A percentile compares a stretch with the other conserved stretches of the same genome.
Conservation (phyloP, 225 moss, liverwort and hornwort species). For the Pseudoscleropodium purum region DNA sequence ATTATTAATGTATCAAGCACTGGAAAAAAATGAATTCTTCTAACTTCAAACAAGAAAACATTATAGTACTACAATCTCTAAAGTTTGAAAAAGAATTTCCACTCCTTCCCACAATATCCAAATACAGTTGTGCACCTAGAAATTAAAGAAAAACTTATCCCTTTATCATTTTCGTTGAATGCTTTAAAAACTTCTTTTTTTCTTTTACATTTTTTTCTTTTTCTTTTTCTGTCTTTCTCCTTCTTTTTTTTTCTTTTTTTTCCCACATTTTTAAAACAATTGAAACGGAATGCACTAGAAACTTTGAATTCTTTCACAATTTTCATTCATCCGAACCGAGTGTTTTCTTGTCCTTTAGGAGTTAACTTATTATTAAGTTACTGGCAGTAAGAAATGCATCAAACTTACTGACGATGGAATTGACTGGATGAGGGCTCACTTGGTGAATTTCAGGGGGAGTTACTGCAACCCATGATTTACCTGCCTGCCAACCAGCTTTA, state of each 20-base stretch:
- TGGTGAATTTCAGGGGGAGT: not conserved
- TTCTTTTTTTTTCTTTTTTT: too few species aligned
- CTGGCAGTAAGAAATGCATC: not conserved
- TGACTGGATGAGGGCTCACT: not conserved
- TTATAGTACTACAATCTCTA: not conserved
- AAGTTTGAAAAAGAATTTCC: too few species aligned
- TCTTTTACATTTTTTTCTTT: too few species aligned
- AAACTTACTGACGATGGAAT: not conserved
- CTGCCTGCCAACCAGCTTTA: not conserved
- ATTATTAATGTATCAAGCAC: rapidly evolving
- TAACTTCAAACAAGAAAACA: not conserved
- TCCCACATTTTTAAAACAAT: too few species aligned
- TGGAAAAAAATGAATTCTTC: not conserved
- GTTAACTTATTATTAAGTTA: not conserved
- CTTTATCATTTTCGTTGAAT: not conserved
- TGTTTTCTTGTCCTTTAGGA: not conserved
- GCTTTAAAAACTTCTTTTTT: not conserved
- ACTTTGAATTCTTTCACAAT: too few species aligned
- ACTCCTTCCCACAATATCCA: rapidly evolving
- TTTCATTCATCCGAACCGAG: too few species aligned
- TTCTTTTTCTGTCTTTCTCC: too few species aligned
- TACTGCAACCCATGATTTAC: not conserved
- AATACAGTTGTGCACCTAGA: not conserved
- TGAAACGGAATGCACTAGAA: not conserved
- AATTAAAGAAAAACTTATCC: rapidly evolving